Percentiles rank a stretch among this genome's conserved stretches.
phyloP scores from a whole-genome alignment of 192 early-diverging fungal genomes.

The Coemansia sp. region DNA sequence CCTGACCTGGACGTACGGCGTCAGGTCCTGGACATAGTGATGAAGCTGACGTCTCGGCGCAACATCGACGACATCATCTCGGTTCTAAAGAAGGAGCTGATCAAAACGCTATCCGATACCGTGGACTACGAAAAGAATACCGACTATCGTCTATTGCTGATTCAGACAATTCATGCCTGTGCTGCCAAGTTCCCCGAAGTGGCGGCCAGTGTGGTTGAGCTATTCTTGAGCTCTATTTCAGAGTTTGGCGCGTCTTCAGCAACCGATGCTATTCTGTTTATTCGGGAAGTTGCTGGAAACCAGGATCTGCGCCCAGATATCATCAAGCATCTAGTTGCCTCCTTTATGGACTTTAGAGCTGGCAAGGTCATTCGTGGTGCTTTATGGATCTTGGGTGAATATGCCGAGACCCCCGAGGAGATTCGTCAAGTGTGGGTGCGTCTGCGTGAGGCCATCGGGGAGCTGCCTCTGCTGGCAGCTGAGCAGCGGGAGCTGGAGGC shows the following conservation, averaged over 20 bases:
- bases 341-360: constrained; percentile 86
- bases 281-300: constrained; percentile 96
- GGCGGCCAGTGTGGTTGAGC: constrained; percentile 91
- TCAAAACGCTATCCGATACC: constrained; percentile 87
- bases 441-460: constrained; percentile 81
- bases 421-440: constrained; percentile 83
- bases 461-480: constrained; percentile 91
- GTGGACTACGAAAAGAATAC: constrained; percentile 75
- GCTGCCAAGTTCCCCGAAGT: constrained; percentile 96
- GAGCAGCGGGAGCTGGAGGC: constrained; percentile 85
- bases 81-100: constrained; percentile 94
- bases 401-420: constrained; percentile 68
- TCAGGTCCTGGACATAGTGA: constrained; percentile 80
- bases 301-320: constrained; percentile 83
- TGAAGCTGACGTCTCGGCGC: constrained; percentile 86
- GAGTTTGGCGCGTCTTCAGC: constrained; percentile 83
- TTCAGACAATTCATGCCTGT: constrained; percentile 93
- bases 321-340: constrained; percentile 72
- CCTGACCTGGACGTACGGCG: constrained; percentile 95
- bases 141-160: constrained; percentile 93
- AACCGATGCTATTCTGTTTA: constrained; percentile 92
- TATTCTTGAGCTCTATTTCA: constrained; percentile 89
- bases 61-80: constrained; percentile 92
- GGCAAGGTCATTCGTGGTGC: constrained; percentile 93
- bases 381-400: constrained; percentile 98